Evolutionary conservation across 495 filamentous ascomycete species (phyloP), one percentile per base, ranked within the genome.

Genomic region (Aspergillus sparsus): DNA sequence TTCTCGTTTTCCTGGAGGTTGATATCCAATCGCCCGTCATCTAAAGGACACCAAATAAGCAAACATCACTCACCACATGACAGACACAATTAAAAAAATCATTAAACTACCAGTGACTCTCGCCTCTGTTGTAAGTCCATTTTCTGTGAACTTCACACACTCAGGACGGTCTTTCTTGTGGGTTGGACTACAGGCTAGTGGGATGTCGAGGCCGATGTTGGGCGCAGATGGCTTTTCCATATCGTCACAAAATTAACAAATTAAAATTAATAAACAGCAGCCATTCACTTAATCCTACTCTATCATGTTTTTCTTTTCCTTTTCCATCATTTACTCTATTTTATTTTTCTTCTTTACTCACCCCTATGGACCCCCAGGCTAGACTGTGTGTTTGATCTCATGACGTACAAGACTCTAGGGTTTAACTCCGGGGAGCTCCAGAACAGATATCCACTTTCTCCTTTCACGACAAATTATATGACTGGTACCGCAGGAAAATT

Each of bases 11-110:
- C 47, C 2, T 32, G 18, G 18, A 50, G 47, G 0, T 13, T 31
- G 9, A 50, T 50, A 33, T 50, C 47, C 4, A 50, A 27, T 50
- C 47, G 47, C 10, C 47, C 47, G n/a, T 32, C n/a, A n/a, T 50
- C 47, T 50, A 50, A 50, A 27, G 21, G 21, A 27, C 21, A 27
- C 21, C 21, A 27, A 27, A 27, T 27, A 27, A 27, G 21, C 3
- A 27, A 27, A 27, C 3, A 27, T 27, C 21, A 27, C 21, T 33
- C 16, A 27, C 2, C 8, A 32, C 10, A 27, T 50, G 18, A 50
- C 18, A 11, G 16, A 10, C 32, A 2, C 32, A 8, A 32, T 33
- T 11, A 9, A 50, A 11, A 10, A 5, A 27, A 13, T 4, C 6
- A 10, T 8, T 12, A 50, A 27, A 50, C 27, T 50, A 50, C 47